Base-by-base conservation (phyloP, 352 stramenopile genomes). In the Globisporangium canariense region DNA sequence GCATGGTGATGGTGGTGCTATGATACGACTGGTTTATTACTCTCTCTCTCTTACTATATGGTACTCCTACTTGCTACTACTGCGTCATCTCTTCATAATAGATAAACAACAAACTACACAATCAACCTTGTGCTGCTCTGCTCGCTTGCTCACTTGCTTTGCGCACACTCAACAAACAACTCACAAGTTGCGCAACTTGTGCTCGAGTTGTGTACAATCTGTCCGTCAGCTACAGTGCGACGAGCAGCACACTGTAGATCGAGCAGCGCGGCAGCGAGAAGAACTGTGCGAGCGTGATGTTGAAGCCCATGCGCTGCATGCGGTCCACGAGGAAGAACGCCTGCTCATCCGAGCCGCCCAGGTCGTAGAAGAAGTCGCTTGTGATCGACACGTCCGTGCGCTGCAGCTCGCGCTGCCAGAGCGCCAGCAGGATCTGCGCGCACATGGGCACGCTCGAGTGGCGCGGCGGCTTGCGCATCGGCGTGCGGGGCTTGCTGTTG, bases 191-290 rank as follows among this genome's bases (percentile, higher is more conserved):
- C 40, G 40, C 40, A 46, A 46, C 13, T 46, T 46, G 40, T 41
- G 36, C 36, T 36, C 32, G 32, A 36, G 36, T 18, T 51, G 32
- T 10, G 10, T 11, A 2, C n/a, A 61, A 50, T 20, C 3, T 38
- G 14, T 30, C 34, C 28, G 18, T 34, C 18, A 28, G 30, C 79
- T 64, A 86, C n/a, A 92, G 68, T 53, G 78, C 80, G 30, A 81
- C 71, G 1, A 88, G 53, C 32, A 92, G 63, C 63, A 92, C 73
- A 20, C 74, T 80, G 71, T 90, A 92, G 71, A 92, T 86, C 52
- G 77, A 88, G 76, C 83, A 90, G 25, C 81, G 79, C 46, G 72
- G 76, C 63, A 92, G 71, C 25, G 74, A 62, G 51, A 89, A 69
- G 66, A 92, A 86, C 69, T 90, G 81, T 36, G 75, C 57, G 18